These are phyloP conservation scores for Pythium chondricola DNA, from an alignment of 352 stramenopile species.

Conservation along the genomic window DNA sequence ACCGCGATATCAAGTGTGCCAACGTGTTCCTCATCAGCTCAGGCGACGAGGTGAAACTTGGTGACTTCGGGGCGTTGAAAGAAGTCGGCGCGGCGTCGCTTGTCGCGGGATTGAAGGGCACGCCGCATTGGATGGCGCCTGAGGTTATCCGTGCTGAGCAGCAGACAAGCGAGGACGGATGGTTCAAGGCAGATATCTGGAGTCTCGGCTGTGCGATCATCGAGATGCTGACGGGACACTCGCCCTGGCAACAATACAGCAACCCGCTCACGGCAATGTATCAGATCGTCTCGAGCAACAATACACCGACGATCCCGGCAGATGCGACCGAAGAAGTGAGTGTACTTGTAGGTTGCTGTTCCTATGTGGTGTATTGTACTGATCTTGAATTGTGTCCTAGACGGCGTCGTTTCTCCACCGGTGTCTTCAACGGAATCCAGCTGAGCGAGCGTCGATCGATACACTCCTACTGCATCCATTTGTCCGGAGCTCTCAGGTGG, in stretches of 20 bases:
- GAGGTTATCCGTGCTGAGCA: constrained; percentile 76
- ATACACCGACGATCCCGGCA: constrained; percentile 48
- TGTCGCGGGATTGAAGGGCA: constrained; percentile 80
- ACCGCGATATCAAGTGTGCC: constrained; percentile 85
- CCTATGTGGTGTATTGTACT: neutral
- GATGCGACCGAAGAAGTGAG: constrained; percentile 51
- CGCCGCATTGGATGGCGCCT: constrained; percentile 90
- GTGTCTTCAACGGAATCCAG: constrained; percentile 62
- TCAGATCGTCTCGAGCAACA: constrained; percentile 75
- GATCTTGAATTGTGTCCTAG: constrained; percentile 17
- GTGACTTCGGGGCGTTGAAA: constrained; percentile 78
- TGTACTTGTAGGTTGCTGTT: neutral
- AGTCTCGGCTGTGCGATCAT: constrained; percentile 89
- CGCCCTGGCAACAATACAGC: constrained; percentile 86
- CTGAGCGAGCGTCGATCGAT: constrained; percentile 71
- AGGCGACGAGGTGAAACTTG: constrained; percentile 48
- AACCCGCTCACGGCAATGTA: constrained; percentile 91
- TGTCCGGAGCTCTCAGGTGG: constrained; percentile 35
- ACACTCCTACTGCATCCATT: constrained; percentile 92
- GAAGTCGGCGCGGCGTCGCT: constrained; percentile 59
- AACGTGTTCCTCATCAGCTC: constrained; percentile 65
- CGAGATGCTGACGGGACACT: constrained; percentile 90
- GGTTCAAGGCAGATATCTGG: constrained; percentile 91
- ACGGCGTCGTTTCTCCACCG: constrained; percentile 46
- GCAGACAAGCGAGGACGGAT: constrained; percentile 48